Evolutionary conservation across 2,329 filamentous ascomycete genomes (phyloP).

Genomic region (Colletotrichum liaoningense): DNA sequence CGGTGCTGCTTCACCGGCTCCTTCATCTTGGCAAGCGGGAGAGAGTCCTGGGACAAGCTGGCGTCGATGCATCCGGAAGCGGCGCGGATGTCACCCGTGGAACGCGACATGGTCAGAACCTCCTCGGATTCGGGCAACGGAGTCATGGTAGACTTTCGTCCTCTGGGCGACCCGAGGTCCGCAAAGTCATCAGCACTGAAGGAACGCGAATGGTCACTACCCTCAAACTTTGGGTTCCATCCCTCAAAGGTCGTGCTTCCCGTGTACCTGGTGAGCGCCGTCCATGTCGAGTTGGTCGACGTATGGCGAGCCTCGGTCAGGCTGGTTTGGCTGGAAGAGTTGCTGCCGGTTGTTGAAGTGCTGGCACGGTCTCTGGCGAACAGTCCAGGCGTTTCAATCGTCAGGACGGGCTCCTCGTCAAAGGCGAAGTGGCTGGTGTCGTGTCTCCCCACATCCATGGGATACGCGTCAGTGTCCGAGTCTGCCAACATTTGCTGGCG

Average conservation of each 20-base stretch:
- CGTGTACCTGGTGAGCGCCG: slow-evolving; percentile 65
- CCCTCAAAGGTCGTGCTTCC: slow-evolving; percentile 57
- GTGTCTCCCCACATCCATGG: slow-evolving; percentile 48
- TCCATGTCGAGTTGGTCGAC: slow-evolving; percentile 65
- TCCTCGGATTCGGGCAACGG: slow-evolving; percentile 34
- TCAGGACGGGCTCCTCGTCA: slow-evolving; percentile 48
- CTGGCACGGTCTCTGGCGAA: slow-evolving; percentile 59
- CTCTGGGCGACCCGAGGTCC: slow-evolving; percentile 36
- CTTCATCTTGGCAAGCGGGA: slow-evolving; percentile 43
- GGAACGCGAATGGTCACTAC: slow-evolving; percentile 45
- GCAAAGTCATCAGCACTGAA: slow-evolving; percentile 37
- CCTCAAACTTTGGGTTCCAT: slow-evolving; percentile 43
- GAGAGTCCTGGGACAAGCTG: slow-evolving; percentile 43
- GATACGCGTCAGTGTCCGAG: slow-evolving; percentile 35
- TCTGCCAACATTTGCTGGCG: slow-evolving; percentile 59
- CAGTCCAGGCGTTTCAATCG: slow-evolving; percentile 46
- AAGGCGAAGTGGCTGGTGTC: slow-evolving; percentile 48
- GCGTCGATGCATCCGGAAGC: slow-evolving; percentile 18
- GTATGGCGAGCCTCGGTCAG: slow-evolving; percentile 63
- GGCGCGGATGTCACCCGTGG: slow-evolving; percentile 27
- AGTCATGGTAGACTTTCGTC: slow-evolving; percentile 23
- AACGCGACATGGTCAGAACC: slow-evolving; percentile 23
- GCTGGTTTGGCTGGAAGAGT: slow-evolving; percentile 58
- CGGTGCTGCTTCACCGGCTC: slow-evolving; percentile 44
- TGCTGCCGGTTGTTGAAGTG: slow-evolving; percentile 65